Percentiles rank a stretch among this genome's conserved stretches.
These are phyloP conservation scores for Fragaria nilgerrensis DNA, from an alignment of 306 rosid genomes.

Conservation along the genomic window DNA sequence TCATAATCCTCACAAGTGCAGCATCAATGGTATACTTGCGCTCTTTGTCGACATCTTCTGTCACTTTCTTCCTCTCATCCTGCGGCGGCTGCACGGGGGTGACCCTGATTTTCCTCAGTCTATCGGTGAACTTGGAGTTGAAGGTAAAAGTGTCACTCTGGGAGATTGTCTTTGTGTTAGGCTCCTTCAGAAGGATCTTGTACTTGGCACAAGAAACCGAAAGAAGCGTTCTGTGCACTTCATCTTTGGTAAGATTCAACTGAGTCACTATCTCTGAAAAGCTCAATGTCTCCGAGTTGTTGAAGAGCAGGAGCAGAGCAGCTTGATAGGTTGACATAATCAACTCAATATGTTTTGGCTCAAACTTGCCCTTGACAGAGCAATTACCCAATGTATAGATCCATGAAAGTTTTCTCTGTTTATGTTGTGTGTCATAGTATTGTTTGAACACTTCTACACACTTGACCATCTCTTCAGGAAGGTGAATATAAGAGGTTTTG, in stretches of 20 bases:
- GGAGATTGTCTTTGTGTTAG: conserved; percentile 57
- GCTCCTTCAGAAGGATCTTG: conserved; percentile 69
- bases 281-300: conserved; percentile 46
- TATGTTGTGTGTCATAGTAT: conserved; percentile 32
- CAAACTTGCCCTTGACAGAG: conserved; percentile 39
- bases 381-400: conserved; percentile 41
- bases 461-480: conserved; percentile 47
- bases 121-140: conserved; percentile 71
- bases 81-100: conserved; percentile 56
- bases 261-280: conserved; percentile 66
- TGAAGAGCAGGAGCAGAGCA: conserved; percentile 48
- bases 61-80: conserved; percentile 72
- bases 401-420: conserved; percentile 46
- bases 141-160: conserved; percentile 52
- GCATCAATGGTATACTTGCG: conserved; percentile 77
- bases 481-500: conserved; percentile 41
- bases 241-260: conserved; percentile 59
- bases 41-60: conserved; percentile 78
- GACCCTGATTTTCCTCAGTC: conserved; percentile 81
- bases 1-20: conserved; percentile 84
- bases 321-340: conserved; percentile 46
- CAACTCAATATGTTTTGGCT: conserved; percentile 34
- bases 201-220: conserved; percentile 76
- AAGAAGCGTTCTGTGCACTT: conserved; percentile 61
- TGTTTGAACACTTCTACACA: conserved; percentile 37